These are phyloP conservation scores for Aspergillus proliferans DNA, from an alignment of 2,329 filamentous ascomycete species.

Conservation along the genomic window DNA sequence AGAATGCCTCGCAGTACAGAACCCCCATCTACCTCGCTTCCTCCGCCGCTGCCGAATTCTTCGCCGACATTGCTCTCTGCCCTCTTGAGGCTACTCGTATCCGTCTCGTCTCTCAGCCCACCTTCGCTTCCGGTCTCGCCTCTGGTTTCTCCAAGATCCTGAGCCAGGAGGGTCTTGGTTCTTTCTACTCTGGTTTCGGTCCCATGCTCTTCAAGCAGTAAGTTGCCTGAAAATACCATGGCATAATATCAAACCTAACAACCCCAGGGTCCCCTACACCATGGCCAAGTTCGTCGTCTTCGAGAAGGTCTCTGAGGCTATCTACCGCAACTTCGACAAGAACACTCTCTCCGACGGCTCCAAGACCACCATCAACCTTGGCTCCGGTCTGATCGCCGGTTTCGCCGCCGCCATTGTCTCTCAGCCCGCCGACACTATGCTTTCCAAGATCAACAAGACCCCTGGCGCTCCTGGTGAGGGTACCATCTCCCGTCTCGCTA, in stretches of 20 bases:
- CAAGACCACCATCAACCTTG: slow-evolving; percentile 77
- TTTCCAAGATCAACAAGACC: slow-evolving; percentile 95
- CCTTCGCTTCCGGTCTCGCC: slow-evolving; percentile 73
- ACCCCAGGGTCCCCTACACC: slow-evolving; percentile 73
- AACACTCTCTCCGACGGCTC: slow-evolving; percentile 57
- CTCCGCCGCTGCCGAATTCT: slow-evolving; percentile 57
- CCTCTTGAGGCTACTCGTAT: slow-evolving; percentile 90
- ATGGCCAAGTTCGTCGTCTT: slow-evolving; percentile 94
- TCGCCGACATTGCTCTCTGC: slow-evolving; percentile 66
- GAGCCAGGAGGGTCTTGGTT: slow-evolving; percentile 73
- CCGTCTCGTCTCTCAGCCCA: slow-evolving; percentile 82
- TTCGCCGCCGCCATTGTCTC: slow-evolving; percentile 83
- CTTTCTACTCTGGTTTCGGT: slow-evolving; percentile 88
- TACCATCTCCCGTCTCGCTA: slow-evolving; percentile 71
- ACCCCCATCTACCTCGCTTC: slow-evolving; percentile 73
- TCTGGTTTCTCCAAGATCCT: slow-evolving; percentile 77
- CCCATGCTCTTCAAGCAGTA: slow-evolving; percentile 80
- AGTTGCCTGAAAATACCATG: slow-evolving; percentile 24
- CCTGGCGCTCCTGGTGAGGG: slow-evolving; percentile 80
- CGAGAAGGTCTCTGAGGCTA: slow-evolving; percentile 75
- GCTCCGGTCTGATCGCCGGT: slow-evolving; percentile 77
- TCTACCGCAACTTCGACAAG: slow-evolving; percentile 68
- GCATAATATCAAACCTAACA: slow-evolving; percentile 3
- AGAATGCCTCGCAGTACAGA: slow-evolving; percentile 70
- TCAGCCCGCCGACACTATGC: slow-evolving; percentile 89